phyloP scores from a whole-genome alignment of 1,284 basidiomycete genomes.

The Laetiporus sulphureus region DNA sequence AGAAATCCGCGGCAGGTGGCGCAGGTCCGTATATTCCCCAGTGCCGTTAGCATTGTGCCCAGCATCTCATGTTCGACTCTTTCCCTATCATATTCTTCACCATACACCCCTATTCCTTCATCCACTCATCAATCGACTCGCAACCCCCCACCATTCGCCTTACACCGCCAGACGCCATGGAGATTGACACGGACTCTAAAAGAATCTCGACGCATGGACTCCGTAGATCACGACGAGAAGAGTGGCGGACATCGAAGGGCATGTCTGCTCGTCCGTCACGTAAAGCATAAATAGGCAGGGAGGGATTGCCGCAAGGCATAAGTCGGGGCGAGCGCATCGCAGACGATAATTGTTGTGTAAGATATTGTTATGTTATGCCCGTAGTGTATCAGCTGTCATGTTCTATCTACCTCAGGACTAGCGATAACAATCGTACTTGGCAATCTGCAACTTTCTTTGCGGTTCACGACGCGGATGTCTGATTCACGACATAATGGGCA shows the following conservation, averaged over 20 bases:
- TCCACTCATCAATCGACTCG: background rate
- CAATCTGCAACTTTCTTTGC: no score
- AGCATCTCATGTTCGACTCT: background rate
- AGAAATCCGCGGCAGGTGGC: constrained; percentile 18
- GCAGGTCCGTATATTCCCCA: constrained; percentile 27
- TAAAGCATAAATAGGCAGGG: constrained; percentile 65
- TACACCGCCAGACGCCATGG: constrained; percentile 43
- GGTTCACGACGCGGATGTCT: no score
- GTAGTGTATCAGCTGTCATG: no score
- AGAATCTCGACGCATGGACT: constrained; percentile 70
- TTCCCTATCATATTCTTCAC: background rate
- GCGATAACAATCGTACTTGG: no score
- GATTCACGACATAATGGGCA: no score
- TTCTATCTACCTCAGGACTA: no score
- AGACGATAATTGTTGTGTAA: constrained; percentile 46
- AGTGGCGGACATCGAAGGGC: constrained; percentile 73
- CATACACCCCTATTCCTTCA: background rate
- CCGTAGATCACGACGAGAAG: constrained; percentile 60
- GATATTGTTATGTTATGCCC: no score
- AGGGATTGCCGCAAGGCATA: constrained; percentile 46
- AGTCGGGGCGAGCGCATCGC: constrained; percentile 62
- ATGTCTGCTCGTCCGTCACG: constrained; percentile 43
- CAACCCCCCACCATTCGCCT: no score
- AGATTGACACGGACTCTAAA: constrained; percentile 37
- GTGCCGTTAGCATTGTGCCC: background rate